phyloP scores from a whole-genome alignment of 2,329 filamentous ascomycete genomes.

The Alternaria longipes region DNA sequence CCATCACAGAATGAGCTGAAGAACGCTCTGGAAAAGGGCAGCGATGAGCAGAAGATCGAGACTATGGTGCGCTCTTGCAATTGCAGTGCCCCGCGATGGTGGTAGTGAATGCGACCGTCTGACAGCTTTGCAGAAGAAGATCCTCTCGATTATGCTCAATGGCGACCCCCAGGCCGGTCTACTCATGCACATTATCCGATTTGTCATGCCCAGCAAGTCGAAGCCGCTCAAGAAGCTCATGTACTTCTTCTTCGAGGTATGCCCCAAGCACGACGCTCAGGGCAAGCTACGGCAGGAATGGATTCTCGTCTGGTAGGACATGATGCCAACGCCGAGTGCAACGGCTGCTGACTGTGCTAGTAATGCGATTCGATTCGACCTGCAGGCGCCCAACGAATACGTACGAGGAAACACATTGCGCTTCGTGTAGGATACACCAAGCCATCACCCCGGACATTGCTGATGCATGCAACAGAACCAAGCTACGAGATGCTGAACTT shows the following conservation, averaged over 20 bases:
- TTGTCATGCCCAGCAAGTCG: constrained; percentile 98
- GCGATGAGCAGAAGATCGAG: constrained; percentile 89
- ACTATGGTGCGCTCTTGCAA: constrained; percentile 60
- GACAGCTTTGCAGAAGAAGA: constrained; percentile 69
- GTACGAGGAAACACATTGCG: constrained; percentile 97
- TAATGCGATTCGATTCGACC: constrained; percentile 96
- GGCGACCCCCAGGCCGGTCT: constrained; percentile 94
- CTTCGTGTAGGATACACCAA: constrained; percentile 67
- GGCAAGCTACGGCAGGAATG: constrained; percentile 99
- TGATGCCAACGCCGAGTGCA: background rate
- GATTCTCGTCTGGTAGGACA: constrained; percentile 91
- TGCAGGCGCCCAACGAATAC: constrained; percentile 98
- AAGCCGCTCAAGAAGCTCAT: constrained; percentile 97
- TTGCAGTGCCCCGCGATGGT: constrained; percentile 59
- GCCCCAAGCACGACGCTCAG: constrained; percentile 88
- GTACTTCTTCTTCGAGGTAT: constrained; percentile 99
- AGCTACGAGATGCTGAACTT: constrained; percentile 92
- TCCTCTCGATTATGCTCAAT: constrained; percentile 97
- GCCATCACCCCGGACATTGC: constrained; percentile 4
- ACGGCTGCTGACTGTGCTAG: constrained; percentile 59
- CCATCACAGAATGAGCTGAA: constrained; percentile 90
- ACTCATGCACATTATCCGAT: constrained; percentile 99
- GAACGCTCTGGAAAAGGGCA: constrained; percentile 92
- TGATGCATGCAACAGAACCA: constrained; percentile 64
- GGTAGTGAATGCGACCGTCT: constrained; percentile 65